A percentile compares a stretch with the other conserved stretches of the same genome.
phyloP scores from a whole-genome alignment of 2,329 filamentous ascomycete genomes.

The Penicillium sp. region DNA sequence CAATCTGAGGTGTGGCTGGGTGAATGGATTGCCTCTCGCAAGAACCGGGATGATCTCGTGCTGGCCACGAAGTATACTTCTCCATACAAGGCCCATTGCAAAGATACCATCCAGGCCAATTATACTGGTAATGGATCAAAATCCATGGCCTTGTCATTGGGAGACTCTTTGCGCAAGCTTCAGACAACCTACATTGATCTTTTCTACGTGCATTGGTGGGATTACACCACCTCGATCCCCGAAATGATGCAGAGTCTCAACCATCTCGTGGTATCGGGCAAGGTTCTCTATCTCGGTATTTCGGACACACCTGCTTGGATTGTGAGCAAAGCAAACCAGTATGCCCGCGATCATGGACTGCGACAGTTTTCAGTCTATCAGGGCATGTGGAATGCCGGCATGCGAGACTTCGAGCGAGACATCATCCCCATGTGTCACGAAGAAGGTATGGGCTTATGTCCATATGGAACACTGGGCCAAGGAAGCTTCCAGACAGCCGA shows the following conservation, averaged over 20 bases:
- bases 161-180: constrained; percentile 33
- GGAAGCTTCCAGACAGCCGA: constrained; percentile 52
- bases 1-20: constrained; percentile 52
- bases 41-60: constrained; percentile 53
- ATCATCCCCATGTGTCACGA: constrained; percentile 65
- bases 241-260: constrained; percentile 71
- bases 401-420: constrained; percentile 70
- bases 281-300: constrained; percentile 68
- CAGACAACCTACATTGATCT: constrained; percentile 42
- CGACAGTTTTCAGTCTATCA: constrained; percentile 71
- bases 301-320: constrained; percentile 70
- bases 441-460: constrained; percentile 63
- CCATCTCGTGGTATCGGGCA: constrained; percentile 59
- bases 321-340: constrained; percentile 50
- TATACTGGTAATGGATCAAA: constrained; percentile 42
- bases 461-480: constrained; percentile 53
- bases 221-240: constrained; percentile 63
- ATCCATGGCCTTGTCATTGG: constrained; percentile 28
- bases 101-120: constrained; percentile 39
- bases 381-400: constrained; percentile 61
- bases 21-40: constrained; percentile 51
- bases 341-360: constrained; percentile 70
- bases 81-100: constrained; percentile 30
- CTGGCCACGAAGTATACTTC: constrained; percentile 58
- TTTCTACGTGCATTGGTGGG: constrained; percentile 54